phyloP scores from a whole-genome alignment of 2,329 filamentous ascomycete species.

The Boeremia lycopersici region DNA sequence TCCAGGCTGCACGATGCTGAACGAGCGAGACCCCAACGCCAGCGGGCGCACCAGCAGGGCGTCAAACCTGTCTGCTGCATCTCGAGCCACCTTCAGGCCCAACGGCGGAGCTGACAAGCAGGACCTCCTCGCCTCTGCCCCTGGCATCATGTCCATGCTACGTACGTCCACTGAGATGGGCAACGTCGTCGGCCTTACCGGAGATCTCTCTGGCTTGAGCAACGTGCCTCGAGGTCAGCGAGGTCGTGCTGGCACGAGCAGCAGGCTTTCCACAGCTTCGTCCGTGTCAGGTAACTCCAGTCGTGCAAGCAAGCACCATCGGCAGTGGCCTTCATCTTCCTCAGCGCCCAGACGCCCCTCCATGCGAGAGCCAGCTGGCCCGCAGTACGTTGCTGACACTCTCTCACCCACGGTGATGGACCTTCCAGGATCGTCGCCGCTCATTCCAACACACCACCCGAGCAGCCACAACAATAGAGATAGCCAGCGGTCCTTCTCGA shows the following conservation, averaged over 20 bases:
- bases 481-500: conserved; percentile 50
- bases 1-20: conserved; percentile 49
- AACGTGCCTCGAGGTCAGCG: conserved; percentile 45
- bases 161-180: conserved; percentile 57
- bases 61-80: conserved; percentile 52
- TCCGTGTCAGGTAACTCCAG: conserved; percentile 52
- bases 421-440: conserved; percentile 37
- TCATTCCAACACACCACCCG: conserved; percentile 22
- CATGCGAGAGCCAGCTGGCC: conserved; percentile 51
- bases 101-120: conserved; percentile 33
- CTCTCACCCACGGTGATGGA: conserved; percentile 44
- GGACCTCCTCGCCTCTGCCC: conserved; percentile 41
- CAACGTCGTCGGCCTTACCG: conserved; percentile 50
- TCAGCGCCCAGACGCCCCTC: conserved; percentile 48
- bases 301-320: conserved; percentile 42
- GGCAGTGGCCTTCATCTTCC: conserved; percentile 48
- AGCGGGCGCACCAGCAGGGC: conserved; percentile 56
- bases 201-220: conserved; percentile 46
- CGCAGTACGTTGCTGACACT: conserved; percentile 48
- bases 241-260: conserved; percentile 33
- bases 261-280: conserved; percentile 49
- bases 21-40: conserved; percentile 52
- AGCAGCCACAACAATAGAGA: conserved; percentile 36
- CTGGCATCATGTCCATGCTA: conserved; percentile 57
- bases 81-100: conserved; percentile 41